Evolutionary conservation across 2,329 filamentous ascomycete species (phyloP).

Genomic region (Ascosphaera aggregata): DNA sequence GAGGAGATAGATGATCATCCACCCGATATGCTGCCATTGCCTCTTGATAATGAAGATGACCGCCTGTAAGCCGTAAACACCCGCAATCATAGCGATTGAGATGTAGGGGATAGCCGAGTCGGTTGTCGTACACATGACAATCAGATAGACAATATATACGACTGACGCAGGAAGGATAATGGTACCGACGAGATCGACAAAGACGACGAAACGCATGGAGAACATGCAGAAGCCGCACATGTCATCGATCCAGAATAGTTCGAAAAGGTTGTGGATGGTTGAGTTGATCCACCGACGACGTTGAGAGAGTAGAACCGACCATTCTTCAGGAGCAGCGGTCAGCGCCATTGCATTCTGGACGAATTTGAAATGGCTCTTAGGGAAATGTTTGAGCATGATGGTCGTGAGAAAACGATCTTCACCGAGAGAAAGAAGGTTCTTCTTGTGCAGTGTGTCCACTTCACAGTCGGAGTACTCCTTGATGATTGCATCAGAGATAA

Average conservation of each 20-base stretch:
- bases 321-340: conserved; percentile 83
- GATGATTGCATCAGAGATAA: conserved; percentile 76
- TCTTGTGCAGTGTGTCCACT: conserved; percentile 83
- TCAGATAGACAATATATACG: conserved; percentile 65
- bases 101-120: conserved; percentile 61
- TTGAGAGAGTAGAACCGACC: conserved; percentile 88
- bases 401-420: conserved; percentile 96
- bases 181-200: conserved; percentile 83
- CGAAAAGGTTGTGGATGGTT: conserved; percentile 85
- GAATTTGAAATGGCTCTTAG: conserved; percentile 89
- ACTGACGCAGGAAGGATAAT: conserved; percentile 78
- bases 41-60: conserved; percentile 91
- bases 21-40: conserved; percentile 95
- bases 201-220: conserved; percentile 90
- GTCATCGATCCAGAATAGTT: conserved; percentile 73
- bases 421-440: conserved; percentile 81
- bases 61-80: conserved; percentile 85
- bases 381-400: conserved; percentile 96
- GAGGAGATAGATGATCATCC: conserved; percentile 98
- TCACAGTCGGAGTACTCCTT: conserved; percentile 70
- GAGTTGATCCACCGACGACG: conserved; percentile 99
- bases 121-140: conserved; percentile 50
- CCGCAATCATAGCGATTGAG: conserved; percentile 71
- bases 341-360: conserved; percentile 78
- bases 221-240: conserved; percentile 98